A percentile compares a stretch with the other conserved stretches of the same genome.
phyloP scores from a whole-genome alignment of 106 monocot species.

The Allium fistulosum region DNA sequence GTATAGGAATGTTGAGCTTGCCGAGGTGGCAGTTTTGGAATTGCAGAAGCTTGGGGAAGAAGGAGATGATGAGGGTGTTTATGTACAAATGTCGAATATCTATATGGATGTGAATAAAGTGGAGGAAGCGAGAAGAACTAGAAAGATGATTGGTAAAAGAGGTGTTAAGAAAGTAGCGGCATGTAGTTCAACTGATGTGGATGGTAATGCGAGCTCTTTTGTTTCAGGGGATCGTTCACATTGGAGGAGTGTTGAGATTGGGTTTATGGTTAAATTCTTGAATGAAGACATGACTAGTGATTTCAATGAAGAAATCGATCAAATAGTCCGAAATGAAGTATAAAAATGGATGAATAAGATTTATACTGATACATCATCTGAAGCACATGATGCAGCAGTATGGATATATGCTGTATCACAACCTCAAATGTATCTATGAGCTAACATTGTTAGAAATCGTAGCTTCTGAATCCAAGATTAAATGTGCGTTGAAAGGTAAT shows the following conservation, averaged over 20 bases:
- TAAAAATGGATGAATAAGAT: too few species aligned
- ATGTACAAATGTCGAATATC: conserved; percentile 56
- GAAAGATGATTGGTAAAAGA: conserved; percentile 41
- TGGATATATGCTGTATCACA: too few species aligned
- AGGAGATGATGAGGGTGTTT: conserved; percentile 45
- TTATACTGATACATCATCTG: too few species aligned
- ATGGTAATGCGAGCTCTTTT: conserved; percentile 43
- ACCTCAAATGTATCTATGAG: too few species aligned
- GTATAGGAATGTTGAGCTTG: conserved; percentile 36
- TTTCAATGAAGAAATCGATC: too few species aligned
- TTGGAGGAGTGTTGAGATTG: conserved; percentile 25
- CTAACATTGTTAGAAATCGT: too few species aligned
- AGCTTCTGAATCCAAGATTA: too few species aligned
- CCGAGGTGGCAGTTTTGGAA: conserved; percentile 41
- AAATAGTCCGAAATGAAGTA: too few species aligned
- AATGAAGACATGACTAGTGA: not conserved
- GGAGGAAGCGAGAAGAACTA: conserved; percentile 43
- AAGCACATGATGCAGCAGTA: too few species aligned
- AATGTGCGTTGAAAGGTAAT: too few species aligned
- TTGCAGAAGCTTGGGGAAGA: conserved; percentile 20
- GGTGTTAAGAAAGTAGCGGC: conserved; percentile 49
- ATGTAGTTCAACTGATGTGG: conserved; percentile 37
- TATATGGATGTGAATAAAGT: conserved; percentile 33
- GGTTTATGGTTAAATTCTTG: conserved; percentile 26
- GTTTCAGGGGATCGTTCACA: conserved; percentile 51